Percentiles rank a stretch among this genome's conserved stretches.
Conservation (phyloP, 192 early-diverging fungal genomes). For the Rhizophagus sp. region DNA sequence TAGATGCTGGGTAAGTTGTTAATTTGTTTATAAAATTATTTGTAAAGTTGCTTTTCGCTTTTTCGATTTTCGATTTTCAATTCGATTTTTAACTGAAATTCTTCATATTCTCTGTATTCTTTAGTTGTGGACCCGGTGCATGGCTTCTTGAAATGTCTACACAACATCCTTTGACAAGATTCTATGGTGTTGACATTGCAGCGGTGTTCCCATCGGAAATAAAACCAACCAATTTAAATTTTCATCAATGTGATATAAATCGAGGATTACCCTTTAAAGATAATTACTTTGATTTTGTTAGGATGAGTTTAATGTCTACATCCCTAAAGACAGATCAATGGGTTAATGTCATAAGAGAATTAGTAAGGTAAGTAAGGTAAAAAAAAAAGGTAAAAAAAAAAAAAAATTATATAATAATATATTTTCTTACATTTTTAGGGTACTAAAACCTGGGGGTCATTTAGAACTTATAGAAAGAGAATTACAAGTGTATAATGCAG, state of each 20-base stretch:
- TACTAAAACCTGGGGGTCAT: background rate
- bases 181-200: constrained; percentile 39
- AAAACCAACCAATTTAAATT: constrained; percentile 42
- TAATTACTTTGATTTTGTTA: constrained; percentile 2
- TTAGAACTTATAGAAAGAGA: background rate
- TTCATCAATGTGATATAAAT: constrained; percentile 35
- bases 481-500: background rate
- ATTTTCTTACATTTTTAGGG: background rate
- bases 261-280: background rate
- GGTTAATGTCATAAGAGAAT: background rate
- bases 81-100: no score
- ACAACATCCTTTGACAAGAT: background rate
- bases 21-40: no score
- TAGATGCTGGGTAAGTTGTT: background rate
- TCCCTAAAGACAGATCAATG: background rate
- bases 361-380: background rate
- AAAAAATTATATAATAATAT: no score
- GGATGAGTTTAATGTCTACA: background rate
- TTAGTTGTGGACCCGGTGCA: background rate
- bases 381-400: no score
- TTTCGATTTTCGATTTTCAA: background rate
- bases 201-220: constrained; percentile 43
- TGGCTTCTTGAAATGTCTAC: background rate
- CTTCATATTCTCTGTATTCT: no score
- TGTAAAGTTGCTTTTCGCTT: no score